Conservation (phyloP, 2,329 filamentous ascomycete species). For the Exophiala calicioides region DNA sequence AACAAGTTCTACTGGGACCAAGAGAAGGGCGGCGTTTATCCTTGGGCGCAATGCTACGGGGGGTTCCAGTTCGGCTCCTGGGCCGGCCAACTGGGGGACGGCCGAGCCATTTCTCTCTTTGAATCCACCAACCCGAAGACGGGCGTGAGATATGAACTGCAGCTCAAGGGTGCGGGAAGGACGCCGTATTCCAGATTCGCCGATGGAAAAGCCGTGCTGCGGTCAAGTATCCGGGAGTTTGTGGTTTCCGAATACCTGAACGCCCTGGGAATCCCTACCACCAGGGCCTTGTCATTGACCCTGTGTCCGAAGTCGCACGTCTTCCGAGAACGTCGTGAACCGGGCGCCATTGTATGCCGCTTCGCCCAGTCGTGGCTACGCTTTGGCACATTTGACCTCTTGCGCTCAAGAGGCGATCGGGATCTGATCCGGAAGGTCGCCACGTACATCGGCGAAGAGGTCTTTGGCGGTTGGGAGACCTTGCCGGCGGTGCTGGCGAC, state of each 20-base stretch:
- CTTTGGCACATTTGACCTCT: conserved; percentile 94
- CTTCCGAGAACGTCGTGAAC: conserved; percentile 76
- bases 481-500: conserved; percentile 62
- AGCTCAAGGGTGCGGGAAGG: conserved; percentile 88
- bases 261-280: conserved; percentile 81
- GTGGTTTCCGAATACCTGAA: conserved; percentile 84
- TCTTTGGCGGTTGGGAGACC: conserved; percentile 84
- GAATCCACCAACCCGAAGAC: conserved; percentile 77
- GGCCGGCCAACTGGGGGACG: conserved; percentile 95
- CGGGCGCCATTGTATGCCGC: conserved; percentile 86
- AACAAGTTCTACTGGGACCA: conserved; percentile 78
- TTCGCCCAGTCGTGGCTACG: conserved; percentile 91
- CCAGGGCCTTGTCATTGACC: conserved; percentile 80
- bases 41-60: conserved; percentile 98
- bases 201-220: conserved; percentile 88
- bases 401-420: conserved; percentile 77
- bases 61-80: conserved; percentile 71
- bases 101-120: conserved; percentile 90
- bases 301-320: conserved; percentile 73
- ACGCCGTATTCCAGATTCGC: conserved; percentile 97
- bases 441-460: conserved; percentile 82
- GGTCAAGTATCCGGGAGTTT: conserved; percentile 92
- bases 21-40: conserved; percentile 78
- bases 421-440: conserved; percentile 71
- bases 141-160: conserved; percentile 78